Evolutionary conservation across 371 early-diverging fungal species (phyloP), one percentile per base, ranked within the genome.

Genomic region (Funneliformis caledonium): DNA sequence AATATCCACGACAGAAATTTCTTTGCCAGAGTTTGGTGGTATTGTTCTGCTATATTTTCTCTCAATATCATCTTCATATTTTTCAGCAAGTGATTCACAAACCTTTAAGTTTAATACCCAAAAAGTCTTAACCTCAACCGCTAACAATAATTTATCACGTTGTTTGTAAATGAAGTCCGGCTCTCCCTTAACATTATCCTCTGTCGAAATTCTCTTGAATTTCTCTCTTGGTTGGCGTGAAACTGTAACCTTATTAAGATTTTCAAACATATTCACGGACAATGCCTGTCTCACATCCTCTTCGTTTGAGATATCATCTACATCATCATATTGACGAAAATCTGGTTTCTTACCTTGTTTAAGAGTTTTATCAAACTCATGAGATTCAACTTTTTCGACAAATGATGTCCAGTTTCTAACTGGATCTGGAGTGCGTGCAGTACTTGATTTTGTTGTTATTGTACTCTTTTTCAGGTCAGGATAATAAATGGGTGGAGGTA

Each of bases 1-100:
- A 70, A 70, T 70, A 45, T 70, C 47, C 5, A 70, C 47, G 45
- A 70, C 12, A 70, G 70, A 70, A 45, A 43, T 70, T 5, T 70
- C 31, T 70, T 45, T 48, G 45, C 47, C 70, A 70, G 70, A 37
- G 16, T 70, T 70, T 70, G 31, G 50, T 11, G 16, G 26, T 5
- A 70, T 43, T 70, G 50, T 37, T 45, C 45, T 26, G 45, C 70
- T 62, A 43, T 70, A 45, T 45, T 70, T 70, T 70, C 45, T 7
- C 45, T 11, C 70, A 43, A 37, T 9, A 42, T 6, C n/a, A 22
- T 64, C 65, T 33, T 31, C 33, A 64, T 64, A 26, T 64, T 26
- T 64, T 64, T 64, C 33, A 64, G 10, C 10, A 26, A 70, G 47
- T 14, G 47, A 70, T 70, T 70, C 47, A 43, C 45, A 5, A 70